Conservation (phyloP, 139 green algal genomes). For the Haematococcus sp. region DNA sequence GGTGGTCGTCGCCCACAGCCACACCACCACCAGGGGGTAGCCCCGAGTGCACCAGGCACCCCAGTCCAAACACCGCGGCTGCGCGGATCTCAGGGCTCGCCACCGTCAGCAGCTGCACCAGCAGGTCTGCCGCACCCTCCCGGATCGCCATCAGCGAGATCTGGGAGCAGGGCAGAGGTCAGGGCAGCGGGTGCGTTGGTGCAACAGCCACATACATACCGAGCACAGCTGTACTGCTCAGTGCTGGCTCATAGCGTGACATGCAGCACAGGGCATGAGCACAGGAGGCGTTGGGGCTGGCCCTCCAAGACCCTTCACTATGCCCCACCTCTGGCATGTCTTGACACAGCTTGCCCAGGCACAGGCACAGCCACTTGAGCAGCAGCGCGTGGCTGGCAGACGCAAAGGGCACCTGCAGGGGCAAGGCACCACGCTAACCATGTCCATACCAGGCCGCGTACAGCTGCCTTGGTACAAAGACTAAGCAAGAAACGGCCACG, state of each 20-base stretch:
- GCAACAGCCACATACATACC: not conserved
- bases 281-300: too few relatives aligned
- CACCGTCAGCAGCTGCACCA: conserved; percentile 56
- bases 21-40: not conserved
- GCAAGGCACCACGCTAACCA: not conserved
- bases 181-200: not conserved
- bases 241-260: too few relatives aligned
- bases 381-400: conserved; percentile 58
- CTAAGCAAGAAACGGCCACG: too few relatives aligned
- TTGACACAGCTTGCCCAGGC: conserved; percentile 83
- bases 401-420: conserved; percentile 23
- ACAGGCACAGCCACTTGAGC: conserved; percentile 91
- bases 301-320: too few relatives aligned
- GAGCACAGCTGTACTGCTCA: too few relatives aligned
- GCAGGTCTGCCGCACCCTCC: conserved; percentile 48
- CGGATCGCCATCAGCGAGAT: conserved; percentile 48
- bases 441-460: not conserved
- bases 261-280: too few relatives aligned
- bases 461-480: not conserved
- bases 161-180: conserved; percentile 13
- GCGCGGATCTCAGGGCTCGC: conserved; percentile 76
- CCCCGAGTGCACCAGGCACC: conserved; percentile 63
- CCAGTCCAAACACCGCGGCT: conserved; percentile 84
- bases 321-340: conserved; percentile 59
- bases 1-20: not conserved